Evolutionary conservation across 1,284 basidiomycete genomes (phyloP).

Genomic region (Ustilago hordei): DNA sequence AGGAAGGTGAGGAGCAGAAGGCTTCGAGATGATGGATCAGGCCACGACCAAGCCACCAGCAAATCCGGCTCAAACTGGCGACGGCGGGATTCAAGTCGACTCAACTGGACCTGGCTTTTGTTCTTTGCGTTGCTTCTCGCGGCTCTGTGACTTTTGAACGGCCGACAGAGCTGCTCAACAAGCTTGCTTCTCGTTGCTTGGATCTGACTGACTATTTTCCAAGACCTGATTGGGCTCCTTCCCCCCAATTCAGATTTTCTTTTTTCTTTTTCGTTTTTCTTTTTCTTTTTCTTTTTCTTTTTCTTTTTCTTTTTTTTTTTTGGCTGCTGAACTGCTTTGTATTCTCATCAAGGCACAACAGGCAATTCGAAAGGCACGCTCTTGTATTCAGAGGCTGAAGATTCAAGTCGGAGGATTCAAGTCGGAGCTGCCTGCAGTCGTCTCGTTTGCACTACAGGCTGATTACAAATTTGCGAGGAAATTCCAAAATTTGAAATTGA

Average conservation of each 20-base stretch:
- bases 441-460: not conserved
- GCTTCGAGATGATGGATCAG: slow-evolving; percentile 17
- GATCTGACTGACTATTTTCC: slow-evolving; percentile 32
- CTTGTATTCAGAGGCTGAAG: not conserved
- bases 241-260: not conserved
- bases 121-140: slow-evolving; percentile 31
- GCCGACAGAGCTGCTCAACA: slow-evolving; percentile 6
- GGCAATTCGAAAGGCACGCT: too few relatives aligned
- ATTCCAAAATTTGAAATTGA: not conserved
- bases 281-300: too few relatives aligned
- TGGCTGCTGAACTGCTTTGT: not conserved
- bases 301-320: not conserved
- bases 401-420: not conserved
- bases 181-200: not conserved
- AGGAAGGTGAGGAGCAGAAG: slow-evolving; percentile 7
- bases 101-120: slow-evolving; percentile 9
- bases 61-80: not conserved
- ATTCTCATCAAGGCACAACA: not conserved
- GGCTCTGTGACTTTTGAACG: slow-evolving; percentile 1
- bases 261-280: too few relatives aligned
- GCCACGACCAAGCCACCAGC: slow-evolving; percentile 1
- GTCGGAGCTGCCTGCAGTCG: not conserved
- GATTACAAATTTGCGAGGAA: not conserved
- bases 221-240: slow-evolving; percentile 30
- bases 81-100: not conserved